Base-by-base conservation (phyloP, 2,329 filamentous ascomycete species). In the Diaporthe ampelina region DNA sequence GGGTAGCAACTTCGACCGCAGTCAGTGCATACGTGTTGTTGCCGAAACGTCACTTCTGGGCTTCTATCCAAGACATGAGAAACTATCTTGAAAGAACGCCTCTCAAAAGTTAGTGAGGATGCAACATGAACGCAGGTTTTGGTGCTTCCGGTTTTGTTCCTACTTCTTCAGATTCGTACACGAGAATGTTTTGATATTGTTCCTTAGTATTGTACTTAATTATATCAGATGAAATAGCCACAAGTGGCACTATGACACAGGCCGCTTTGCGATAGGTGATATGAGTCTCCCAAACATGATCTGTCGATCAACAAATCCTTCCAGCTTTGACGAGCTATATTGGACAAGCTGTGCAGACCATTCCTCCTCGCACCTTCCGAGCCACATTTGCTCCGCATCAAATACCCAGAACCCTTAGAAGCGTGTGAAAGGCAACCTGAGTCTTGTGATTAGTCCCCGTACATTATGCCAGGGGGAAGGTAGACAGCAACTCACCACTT, bases 401-500 rank as follows among this genome's bases (percentile, higher is more conserved):
- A 24, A 13, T 63, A 35, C 17, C 9, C 24, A 37, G 19, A 45
- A 3, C 4, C 26, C 35, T 63, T 78, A 84, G 75, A 84, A 84
- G 5, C 82, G 80, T 50, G 80, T 79, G 74, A 84, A 84, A 35
- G 82, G 82, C 43, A 84, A 79, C 82, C 82, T 84, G 58, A 8
- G 11, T 8, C 4, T 57, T 17, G 8, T 58, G n/a, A 52, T 75
- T 11, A 71, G 72, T 15, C 58, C 77, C 61, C 11, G 29, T 43
- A 63, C 7, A 35, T 13, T 6, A 11, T 48, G 50, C 24, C 32
- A 3, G 26, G 26, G 21, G 1, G 1, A 29, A 43, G 2, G 40
- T 3, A 21, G 21, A 24, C 13, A 13, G 67, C 15, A 48, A 82
- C 91, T 83, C 82, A 95, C 94, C 94, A 97, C 86, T 97, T 97